Base-by-base conservation (phyloP, 164 flowering plant genomes). In the Piper betle region DNA sequence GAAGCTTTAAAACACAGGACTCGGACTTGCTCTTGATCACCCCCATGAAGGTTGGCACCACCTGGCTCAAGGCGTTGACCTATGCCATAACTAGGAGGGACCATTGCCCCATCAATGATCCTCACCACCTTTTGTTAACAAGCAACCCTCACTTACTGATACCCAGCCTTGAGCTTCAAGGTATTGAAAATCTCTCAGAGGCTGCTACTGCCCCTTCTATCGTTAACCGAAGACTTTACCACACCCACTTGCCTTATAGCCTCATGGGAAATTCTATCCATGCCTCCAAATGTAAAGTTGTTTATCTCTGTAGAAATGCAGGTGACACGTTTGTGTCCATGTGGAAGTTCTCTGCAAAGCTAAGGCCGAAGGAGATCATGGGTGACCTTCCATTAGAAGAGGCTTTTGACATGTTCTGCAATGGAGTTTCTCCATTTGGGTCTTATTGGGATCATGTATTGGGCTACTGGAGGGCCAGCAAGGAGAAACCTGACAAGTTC, bases 401-500 rank as follows among this genome's bases (percentile, higher is more conserved):
- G 43, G 54, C 64, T 0, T 71, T 75, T 42, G 79, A 77, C 6
- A 37, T 5, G 67, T 77, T 75, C 43, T 72, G 79, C 37, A 40
- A 52, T 6, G 81, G 81, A 0, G 69, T 63, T 38, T 58, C 61
- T 40, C 16, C 48, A 2, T 64, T 4, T 46, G 84, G 84, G 25
- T 80, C 84, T 1, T 76, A 33, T 20, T 59, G 39, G 48, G 62
- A 59, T 11, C 62, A 59, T 59, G 62, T 59, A 2, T 19, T 59
- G 62, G 62, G 41, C 52, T 59, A n/a, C n/a, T n/a, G n/a, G 61
- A 40, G 38, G 48, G 42, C 37, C 16, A 71, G 73, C 60, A 48
- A 62, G 68, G 72, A 75, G 17, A 62, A 4, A 6, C 81, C 81
- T 4, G 39, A 64, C 3, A 78, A 55, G 63, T 68, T 80, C 0